Conservation (phyloP, 257 asterid genomes). For the Fraxinus americana region DNA sequence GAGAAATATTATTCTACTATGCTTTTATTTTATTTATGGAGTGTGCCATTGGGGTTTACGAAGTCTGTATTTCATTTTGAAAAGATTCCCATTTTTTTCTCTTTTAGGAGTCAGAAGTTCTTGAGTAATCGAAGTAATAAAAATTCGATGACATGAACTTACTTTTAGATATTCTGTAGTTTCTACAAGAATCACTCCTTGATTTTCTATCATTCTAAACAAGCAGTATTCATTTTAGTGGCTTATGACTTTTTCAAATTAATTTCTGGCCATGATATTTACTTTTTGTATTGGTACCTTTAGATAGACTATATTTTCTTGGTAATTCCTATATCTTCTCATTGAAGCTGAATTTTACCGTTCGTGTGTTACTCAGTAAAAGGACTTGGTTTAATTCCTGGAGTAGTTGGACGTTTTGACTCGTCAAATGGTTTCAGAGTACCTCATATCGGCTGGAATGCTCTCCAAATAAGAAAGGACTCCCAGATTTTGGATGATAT, state of each 20-base stretch:
- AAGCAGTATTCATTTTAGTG: background rate
- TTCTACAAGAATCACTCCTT: background rate
- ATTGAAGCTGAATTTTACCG: conserved; percentile 23
- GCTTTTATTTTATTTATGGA: background rate
- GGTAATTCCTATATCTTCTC: background rate
- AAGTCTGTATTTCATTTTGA: background rate
- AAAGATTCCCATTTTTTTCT: background rate
- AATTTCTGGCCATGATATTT: background rate
- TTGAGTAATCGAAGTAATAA: background rate
- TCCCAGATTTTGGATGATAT: conserved; percentile 78
- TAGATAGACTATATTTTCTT: background rate
- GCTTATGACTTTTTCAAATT: background rate
- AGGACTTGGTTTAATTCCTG: conserved; percentile 97
- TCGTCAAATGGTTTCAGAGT: conserved; percentile 77
- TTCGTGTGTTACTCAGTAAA: conserved; percentile 53
- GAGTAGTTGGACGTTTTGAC: conserved; percentile 89
- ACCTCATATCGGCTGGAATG: conserved; percentile 99
- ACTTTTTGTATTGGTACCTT: background rate
- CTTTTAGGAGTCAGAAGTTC: background rate
- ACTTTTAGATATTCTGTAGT: background rate
- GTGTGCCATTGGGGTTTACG: background rate
- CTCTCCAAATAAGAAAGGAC: conserved; percentile 58
- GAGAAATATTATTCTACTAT: background rate
- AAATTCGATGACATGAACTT: background rate
- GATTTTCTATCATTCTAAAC: background rate